Conservation (phyloP, 208 protist genomes). For the Crithidia mellificae region DNA sequence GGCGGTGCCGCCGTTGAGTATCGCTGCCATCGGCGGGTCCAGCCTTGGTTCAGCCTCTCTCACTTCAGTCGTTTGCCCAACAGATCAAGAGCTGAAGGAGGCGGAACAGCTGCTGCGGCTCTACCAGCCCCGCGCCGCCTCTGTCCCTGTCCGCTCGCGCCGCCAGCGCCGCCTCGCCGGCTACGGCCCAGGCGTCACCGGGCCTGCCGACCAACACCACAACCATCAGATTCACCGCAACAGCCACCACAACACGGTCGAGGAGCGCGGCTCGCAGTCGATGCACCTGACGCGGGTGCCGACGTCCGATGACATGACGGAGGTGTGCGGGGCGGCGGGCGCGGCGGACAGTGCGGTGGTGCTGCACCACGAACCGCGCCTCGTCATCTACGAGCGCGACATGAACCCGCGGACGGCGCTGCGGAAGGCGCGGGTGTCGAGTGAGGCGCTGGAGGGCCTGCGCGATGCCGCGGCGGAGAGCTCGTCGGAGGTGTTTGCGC, state of each 20-base stretch:
- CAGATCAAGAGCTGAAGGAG: conserved; percentile 13
- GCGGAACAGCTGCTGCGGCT: conserved; percentile 34
- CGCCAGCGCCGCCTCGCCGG: conserved; percentile 11
- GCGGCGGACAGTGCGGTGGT: conserved; percentile 38
- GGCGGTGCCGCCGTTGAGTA: conserved; percentile 4
- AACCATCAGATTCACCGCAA: not conserved
- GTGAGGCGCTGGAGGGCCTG: conserved; percentile 29
- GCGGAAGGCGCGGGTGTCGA: conserved; percentile 29
- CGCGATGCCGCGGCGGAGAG: conserved; percentile 33
- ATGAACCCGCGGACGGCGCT: conserved; percentile 24
- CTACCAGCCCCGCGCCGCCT: conserved; percentile 39
- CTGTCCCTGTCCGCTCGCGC: conserved; percentile 29
- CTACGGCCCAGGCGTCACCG: not conserved
- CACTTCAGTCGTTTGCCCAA: not conserved
- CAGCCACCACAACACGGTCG: not conserved
- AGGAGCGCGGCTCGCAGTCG: not conserved
- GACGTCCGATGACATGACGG: conserved; percentile 30
- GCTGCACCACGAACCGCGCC: conserved; percentile 57
- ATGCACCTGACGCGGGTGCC: conserved; percentile 1
- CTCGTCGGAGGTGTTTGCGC: conserved; percentile 41
- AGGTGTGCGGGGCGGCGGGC: conserved; percentile 10
- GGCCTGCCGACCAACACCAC: not conserved
- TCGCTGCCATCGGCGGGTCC: not conserved
- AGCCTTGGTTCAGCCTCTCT: conserved; percentile 6
- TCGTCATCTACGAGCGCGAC: conserved; percentile 45